Base-by-base conservation (phyloP, 2,329 filamentous ascomycete species). In the Aureobasidium lini region DNA sequence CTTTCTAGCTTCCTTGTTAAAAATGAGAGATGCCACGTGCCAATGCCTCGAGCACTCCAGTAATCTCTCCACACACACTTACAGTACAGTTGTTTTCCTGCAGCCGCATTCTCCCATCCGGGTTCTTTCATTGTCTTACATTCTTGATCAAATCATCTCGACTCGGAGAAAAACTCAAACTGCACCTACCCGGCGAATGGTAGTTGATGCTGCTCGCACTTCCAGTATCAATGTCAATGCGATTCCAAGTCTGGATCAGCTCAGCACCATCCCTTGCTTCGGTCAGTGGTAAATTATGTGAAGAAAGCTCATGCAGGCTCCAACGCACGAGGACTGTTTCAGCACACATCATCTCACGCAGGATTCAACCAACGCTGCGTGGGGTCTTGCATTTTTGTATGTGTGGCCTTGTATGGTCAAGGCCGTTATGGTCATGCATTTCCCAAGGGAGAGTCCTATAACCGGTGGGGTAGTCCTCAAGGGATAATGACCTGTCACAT, bases 241-340 rank as follows among this genome's bases (percentile, higher is more conserved):
- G 28, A 48, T 47, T 23, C 15, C 18, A 31, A 39, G 53, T 46
- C 53, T 57, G 42, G 53, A 31, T 57, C 54, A 40, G 18, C 23
- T 31, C n/a, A 31, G 23, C 42, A 48, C 18, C n/a, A 57, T 57
- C 43, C 54, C 54, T 57, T 57, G 54, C 54, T 57, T 57, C 31
- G 23, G 15, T 43, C 11, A n/a, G 16, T 36, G 23, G 46, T 48
- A 16, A 29, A 15, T 48, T 16, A 2, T 29, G 29, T 39, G 43
- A 57, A 47, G 40, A 56, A 37, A 28, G 32, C 43, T 57, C 43
- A 57, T 57, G 54, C 54, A 57, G 42, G 34, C 54, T 48, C 29
- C 54, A 47, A 57, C 54, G 54, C 54, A 57, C 54, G 54, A 44
- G 42, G 54, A 57, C 54, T 16, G 54, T 40, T 57, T 57, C 54